Percentiles rank a stretch among this genome's conserved stretches.
phyloP scores from a whole-genome alignment of 208 protist genomes.

The Trypanosoma boissoni region DNA sequence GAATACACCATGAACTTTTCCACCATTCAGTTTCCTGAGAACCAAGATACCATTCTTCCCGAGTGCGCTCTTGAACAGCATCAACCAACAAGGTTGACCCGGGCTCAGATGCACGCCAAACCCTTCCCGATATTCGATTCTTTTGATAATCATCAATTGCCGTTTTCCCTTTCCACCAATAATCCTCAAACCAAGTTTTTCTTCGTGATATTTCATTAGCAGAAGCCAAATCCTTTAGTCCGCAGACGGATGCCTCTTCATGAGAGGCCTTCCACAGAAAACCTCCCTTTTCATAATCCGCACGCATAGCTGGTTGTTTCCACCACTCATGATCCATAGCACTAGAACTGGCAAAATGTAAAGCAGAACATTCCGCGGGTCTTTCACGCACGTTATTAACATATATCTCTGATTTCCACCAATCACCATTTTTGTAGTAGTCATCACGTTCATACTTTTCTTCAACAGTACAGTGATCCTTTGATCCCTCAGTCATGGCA shows the following conservation, averaged over 20 bases:
- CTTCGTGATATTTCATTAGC: constrained; percentile 15
- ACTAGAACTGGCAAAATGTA: constrained; percentile 23
- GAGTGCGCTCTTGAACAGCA: constrained; percentile 15
- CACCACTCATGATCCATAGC: constrained; percentile 35
- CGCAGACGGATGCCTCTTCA: constrained; percentile 23
- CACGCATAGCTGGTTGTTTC: constrained; percentile 23
- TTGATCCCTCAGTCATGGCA: constrained; percentile 21
- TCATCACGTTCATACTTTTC: constrained; percentile 40
- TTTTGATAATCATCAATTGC: constrained; percentile 31
- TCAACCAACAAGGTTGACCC: constrained; percentile 9
- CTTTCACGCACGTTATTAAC: constrained; percentile 18
- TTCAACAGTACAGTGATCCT: constrained; percentile 31
- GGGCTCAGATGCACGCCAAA: constrained; percentile 17
- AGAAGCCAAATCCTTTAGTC: constrained; percentile 21
- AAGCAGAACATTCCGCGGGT: constrained; percentile 21
- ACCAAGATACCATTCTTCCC: constrained; percentile 33
- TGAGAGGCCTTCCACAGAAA: constrained; percentile 20
- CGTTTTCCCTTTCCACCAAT: constrained; percentile 38
- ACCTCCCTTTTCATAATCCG: constrained; percentile 32
- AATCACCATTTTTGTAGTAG: constrained; percentile 43
- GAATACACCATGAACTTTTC: constrained; percentile 24
- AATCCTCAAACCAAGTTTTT: constrained; percentile 31
- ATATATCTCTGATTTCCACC: constrained; percentile 36
- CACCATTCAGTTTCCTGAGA: constrained; percentile 35
- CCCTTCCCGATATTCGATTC: constrained; percentile 27